Percentiles rank a stretch among this genome's conserved stretches.
Evolutionary conservation across 2,329 filamentous ascomycete species (phyloP).

Genomic region (Raffaelea deltoideospora): DNA sequence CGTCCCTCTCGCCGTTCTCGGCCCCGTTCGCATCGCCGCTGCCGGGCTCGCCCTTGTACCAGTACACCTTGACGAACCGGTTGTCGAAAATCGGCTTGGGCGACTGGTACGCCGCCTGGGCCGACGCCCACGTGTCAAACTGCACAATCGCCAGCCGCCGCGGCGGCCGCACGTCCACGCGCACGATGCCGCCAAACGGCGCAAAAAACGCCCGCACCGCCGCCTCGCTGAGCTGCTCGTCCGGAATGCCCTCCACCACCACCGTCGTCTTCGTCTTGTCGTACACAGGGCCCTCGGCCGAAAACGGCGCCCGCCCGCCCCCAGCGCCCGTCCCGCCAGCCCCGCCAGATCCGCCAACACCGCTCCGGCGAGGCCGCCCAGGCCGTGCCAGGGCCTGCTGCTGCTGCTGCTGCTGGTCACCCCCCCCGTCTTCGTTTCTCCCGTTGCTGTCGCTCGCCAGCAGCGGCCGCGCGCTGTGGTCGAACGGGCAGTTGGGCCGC

Average conservation of each 20-base stretch:
- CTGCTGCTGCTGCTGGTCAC: neutral
- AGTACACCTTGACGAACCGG: constrained; percentile 72
- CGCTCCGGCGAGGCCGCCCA: too few species aligned
- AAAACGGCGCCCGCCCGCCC: constrained; percentile 40
- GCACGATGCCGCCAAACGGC: constrained; percentile 51
- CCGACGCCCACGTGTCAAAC: constrained; percentile 49
- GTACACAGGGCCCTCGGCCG: constrained; percentile 44
- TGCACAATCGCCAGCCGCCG: constrained; percentile 56
- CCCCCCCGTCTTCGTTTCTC: neutral
- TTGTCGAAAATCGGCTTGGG: constrained; percentile 76
- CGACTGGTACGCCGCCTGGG: constrained; percentile 56
- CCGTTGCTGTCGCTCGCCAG: neutral
- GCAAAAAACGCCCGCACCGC: constrained; percentile 54
- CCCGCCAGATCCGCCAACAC: too few species aligned
- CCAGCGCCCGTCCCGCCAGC: too few species aligned
- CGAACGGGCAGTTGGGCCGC: constrained; percentile 51
- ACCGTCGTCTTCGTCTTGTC: constrained; percentile 52
- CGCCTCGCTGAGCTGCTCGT: constrained; percentile 51
- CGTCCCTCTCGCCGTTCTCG: neutral
- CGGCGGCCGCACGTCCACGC: constrained; percentile 50
- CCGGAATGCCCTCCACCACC: constrained; percentile 65
- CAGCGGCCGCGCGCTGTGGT: constrained; percentile 29
- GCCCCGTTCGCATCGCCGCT: constrained; percentile 2
- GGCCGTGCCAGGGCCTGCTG: neutral
- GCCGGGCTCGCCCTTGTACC: constrained; percentile 28